Percentiles rank a stretch among this genome's conserved stretches.
phyloP scores from a whole-genome alignment of 306 rosid genomes.

The Aeschynomene evenia region DNA sequence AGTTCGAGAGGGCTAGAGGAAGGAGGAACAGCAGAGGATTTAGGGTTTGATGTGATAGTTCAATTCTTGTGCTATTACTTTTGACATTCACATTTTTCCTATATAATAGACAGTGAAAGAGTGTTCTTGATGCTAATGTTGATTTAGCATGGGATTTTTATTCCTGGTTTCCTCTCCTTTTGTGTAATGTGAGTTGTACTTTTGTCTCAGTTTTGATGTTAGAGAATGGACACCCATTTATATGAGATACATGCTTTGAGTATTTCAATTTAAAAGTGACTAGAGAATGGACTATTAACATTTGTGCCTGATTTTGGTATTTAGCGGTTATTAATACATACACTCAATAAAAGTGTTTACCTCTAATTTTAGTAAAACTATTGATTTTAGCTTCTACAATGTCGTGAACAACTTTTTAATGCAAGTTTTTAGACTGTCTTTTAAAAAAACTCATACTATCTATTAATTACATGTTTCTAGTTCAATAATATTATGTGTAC shows the following conservation, averaged over 20 bases:
- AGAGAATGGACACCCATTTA: background rate
- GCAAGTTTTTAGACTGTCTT: too few relatives aligned
- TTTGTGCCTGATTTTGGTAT: too few relatives aligned
- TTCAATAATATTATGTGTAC: too few relatives aligned
- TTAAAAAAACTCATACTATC: too few relatives aligned
- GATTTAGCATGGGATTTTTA: constrained; percentile 16
- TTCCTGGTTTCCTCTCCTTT: background rate
- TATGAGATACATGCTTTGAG: background rate
- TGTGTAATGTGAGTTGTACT: background rate
- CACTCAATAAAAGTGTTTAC: too few relatives aligned
- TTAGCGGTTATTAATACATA: too few relatives aligned
- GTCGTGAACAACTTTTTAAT: too few relatives aligned
- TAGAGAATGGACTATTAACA: background rate
- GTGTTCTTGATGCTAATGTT: constrained; percentile 13
- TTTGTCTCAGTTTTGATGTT: constrained; percentile 8
- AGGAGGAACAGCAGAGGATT: constrained; percentile 76
- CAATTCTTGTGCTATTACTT: constrained; percentile 21
- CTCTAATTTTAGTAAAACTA: too few relatives aligned
- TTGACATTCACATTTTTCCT: constrained; percentile 22
- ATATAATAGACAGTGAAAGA: constrained; percentile 23
- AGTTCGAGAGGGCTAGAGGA: constrained; percentile 83
- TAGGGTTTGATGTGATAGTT: constrained; percentile 48
- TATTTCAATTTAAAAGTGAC: background rate
- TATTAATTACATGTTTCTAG: too few relatives aligned
- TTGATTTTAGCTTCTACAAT: too few relatives aligned